These are phyloP conservation scores for Acorus gramineus DNA, from an alignment of 106 monocot genomes.

Conservation along the genomic window DNA sequence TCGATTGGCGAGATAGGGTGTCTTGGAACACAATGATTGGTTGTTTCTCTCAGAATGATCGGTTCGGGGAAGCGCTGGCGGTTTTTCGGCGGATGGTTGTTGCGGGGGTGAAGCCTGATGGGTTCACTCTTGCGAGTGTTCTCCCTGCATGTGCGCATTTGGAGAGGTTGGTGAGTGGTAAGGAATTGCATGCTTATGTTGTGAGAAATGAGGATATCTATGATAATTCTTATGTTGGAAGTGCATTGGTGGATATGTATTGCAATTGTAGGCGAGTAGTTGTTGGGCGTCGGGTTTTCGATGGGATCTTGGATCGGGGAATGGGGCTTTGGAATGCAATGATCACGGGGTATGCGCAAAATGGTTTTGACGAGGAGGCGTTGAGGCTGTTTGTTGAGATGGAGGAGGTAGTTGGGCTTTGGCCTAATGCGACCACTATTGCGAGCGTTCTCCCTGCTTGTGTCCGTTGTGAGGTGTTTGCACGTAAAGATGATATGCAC, in stretches of 20 bases:
- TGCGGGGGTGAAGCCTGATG: slow-evolving; percentile 45
- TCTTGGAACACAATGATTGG: slow-evolving; percentile 92
- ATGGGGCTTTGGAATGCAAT: slow-evolving; percentile 12
- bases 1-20: slow-evolving; percentile 32
- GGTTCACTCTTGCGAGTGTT: slow-evolving; percentile 59
- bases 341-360: slow-evolving; percentile 14
- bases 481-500: not conserved
- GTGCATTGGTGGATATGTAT: slow-evolving; percentile 88
- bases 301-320: slow-evolving; percentile 1
- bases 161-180: slow-evolving; percentile 45
- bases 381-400: not conserved
- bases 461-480: not conserved
- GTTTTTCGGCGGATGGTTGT: slow-evolving; percentile 31
- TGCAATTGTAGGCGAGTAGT: slow-evolving; percentile 52
- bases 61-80: slow-evolving; percentile 24
- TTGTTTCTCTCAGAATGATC: slow-evolving; percentile 44
- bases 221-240: slow-evolving; percentile 75
- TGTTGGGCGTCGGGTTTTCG: slow-evolving; percentile 20
- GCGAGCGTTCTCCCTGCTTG: slow-evolving; percentile 8
- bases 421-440: slow-evolving; percentile 9
- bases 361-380: slow-evolving; percentile 4
- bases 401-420: not conserved
- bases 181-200: slow-evolving; percentile 65
- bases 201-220: slow-evolving; percentile 42
- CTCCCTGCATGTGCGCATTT: slow-evolving; percentile 59